These are phyloP conservation scores for Lagenaria siceraria DNA, from an alignment of 306 rosid genomes.

Conservation along the genomic window DNA sequence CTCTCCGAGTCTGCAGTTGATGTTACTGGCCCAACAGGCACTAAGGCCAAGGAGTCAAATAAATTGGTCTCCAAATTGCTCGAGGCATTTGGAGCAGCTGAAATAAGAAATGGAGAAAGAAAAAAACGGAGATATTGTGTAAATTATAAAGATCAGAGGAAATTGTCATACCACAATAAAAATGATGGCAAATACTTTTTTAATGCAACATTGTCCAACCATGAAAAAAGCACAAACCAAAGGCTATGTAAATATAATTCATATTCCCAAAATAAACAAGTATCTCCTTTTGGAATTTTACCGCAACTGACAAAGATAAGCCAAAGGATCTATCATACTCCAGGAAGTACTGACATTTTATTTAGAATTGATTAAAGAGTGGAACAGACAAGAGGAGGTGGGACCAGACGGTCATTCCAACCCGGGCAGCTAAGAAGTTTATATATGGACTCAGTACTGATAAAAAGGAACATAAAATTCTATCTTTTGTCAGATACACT, in stretches of 20 bases:
- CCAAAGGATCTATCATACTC: background rate
- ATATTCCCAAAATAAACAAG: background rate
- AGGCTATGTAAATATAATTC: background rate
- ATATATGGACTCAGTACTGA: background rate
- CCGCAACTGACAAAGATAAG: background rate
- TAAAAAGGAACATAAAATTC: background rate
- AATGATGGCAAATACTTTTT: background rate
- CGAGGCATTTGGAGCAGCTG: constrained; percentile 49
- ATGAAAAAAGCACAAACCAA: background rate
- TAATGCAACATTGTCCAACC: background rate
- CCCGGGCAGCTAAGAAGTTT: background rate
- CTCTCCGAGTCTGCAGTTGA: constrained; percentile 23
- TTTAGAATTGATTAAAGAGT: background rate
- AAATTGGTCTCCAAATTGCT: constrained; percentile 60
- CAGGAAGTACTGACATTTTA: background rate
- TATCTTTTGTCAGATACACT: background rate
- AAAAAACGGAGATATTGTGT: background rate
- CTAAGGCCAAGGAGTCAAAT: constrained; percentile 65
- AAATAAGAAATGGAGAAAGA: constrained; percentile 7
- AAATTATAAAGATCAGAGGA: background rate
- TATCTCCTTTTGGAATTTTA: background rate
- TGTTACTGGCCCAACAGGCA: constrained; percentile 40
- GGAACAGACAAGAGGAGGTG: background rate
- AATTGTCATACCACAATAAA: background rate
- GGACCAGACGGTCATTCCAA: background rate